Evolutionary conservation across 495 filamentous ascomycete genomes (phyloP), one percentile per base, ranked within the genome.

Genomic region (Penicillium atrosanguineum): DNA sequence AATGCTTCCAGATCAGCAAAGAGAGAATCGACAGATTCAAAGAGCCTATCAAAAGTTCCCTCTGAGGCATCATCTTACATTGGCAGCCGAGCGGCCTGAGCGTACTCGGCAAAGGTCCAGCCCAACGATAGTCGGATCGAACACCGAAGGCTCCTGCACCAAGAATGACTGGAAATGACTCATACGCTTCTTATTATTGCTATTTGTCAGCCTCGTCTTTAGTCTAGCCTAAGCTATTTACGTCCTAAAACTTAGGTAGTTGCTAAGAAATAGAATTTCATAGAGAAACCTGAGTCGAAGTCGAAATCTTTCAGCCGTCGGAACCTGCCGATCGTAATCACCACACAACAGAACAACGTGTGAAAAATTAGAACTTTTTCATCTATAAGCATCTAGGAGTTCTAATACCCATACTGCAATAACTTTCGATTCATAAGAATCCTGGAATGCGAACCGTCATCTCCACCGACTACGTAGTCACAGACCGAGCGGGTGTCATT

Each of bases 401-500:
- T 21, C 6, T 14, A n/a, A 8, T 1, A 11, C n/a, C 18, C 21
- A 40, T 39, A 39, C 25, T 15, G 1, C 11, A 15, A 7, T 9
- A 6, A 16, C 19, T 4, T 19, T 6, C 19, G n/a, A 16, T 20
- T 3, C 44, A 25, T 20, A 7, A 9, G 14, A 12, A 20, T n/a
- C 25, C 12, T 2, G 44, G 1, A 21, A 65, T 65, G 59, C 43
- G 47, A 40, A 61, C 41, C 2, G n/a, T 44, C 21, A 34, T 61
- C 16, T 50, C 56, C 20, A 60, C 31, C 5, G 62, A 70, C 55
- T 59, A 50, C 37, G 51, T 74, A 15, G 18, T 62, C 49, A 67
- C 60, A 19, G 45, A 67, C 50, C 55, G 69, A 31, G 56, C 55
- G 16, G 64, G 61, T 11, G 61, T 72, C 15, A 44, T 72, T 7